Percentiles rank a stretch among this genome's conserved stretches.
Conservation (phyloP, 441 rosid species). For the Erodium chrysanthum region DNA sequence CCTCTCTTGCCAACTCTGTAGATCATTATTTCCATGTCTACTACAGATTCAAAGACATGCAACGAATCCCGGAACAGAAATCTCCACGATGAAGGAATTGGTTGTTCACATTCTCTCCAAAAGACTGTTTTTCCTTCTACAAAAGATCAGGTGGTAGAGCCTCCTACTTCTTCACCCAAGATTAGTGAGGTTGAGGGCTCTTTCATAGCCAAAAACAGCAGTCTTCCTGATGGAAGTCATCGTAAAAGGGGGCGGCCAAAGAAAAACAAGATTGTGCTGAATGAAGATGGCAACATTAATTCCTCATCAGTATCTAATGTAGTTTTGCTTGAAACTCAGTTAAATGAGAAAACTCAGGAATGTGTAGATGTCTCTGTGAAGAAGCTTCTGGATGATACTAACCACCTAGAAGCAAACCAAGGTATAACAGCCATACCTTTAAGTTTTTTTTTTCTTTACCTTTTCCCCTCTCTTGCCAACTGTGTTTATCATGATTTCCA, state of each 20-base stretch:
- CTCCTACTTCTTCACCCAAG: conserved; percentile 16
- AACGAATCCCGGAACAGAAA: too few relatives aligned
- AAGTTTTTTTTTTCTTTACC: conserved; percentile 6
- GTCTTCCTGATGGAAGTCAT: conserved; percentile 19
- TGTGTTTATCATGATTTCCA: conserved; percentile 7
- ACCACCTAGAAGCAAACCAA: conserved; percentile 6
- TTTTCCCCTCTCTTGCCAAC: conserved; percentile 17
- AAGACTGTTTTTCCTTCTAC: background rate
- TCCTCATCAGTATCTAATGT: conserved; percentile 15
- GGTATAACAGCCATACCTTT: background rate
- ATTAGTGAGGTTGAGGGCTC: conserved; percentile 22
- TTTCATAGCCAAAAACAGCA: too few relatives aligned
- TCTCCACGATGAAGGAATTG: too few relatives aligned
- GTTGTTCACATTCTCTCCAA: too few relatives aligned
- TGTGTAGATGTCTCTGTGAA: conserved; percentile 22
- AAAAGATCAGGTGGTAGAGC: conserved; percentile 17
- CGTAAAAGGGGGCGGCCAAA: conserved; percentile 29
- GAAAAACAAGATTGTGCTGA: conserved; percentile 19
- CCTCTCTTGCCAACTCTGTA: too few relatives aligned
- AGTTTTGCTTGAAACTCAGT: conserved; percentile 16
- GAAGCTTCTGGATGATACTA: conserved; percentile 26
- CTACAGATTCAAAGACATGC: too few relatives aligned
- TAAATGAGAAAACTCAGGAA: conserved; percentile 20
- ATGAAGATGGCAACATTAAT: conserved; percentile 11
- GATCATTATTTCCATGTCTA: too few relatives aligned